Conservation (phyloP, 1,284 basidiomycete species). For the Ceratobasidium sp. region DNA sequence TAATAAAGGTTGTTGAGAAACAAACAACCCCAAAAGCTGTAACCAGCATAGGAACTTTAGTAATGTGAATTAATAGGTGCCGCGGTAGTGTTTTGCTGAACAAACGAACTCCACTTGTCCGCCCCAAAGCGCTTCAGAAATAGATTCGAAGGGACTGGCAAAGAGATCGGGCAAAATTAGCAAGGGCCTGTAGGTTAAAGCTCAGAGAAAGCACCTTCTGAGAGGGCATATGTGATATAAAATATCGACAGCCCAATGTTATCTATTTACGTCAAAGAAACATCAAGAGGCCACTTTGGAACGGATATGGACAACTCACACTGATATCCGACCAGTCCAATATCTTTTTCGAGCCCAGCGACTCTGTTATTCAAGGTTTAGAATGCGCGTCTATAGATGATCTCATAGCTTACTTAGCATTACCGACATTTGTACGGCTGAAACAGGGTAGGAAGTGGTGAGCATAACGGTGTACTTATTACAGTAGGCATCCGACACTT, state of each 20-base stretch:
- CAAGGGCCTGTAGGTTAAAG: background rate
- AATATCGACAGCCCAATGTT: slow-evolving; percentile 51
- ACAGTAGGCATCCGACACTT: background rate
- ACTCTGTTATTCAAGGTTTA: slow-evolving; percentile 36
- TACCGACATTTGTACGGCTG: slow-evolving; percentile 50
- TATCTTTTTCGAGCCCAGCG: slow-evolving; percentile 48
- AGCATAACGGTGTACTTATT: background rate
- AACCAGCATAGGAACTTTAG: slow-evolving; percentile 47
- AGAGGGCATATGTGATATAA: slow-evolving; percentile 49
- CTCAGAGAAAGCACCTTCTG: slow-evolving; percentile 39
- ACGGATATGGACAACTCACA: slow-evolving; percentile 34
- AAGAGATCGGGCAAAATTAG: background rate
- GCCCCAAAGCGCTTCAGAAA: slow-evolving; percentile 48
- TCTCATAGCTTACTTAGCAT: slow-evolving; percentile 47
- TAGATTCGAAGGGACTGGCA: slow-evolving; percentile 49
- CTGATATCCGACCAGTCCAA: slow-evolving; percentile 48
- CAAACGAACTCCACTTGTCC: slow-evolving; percentile 48
- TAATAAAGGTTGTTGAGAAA: slow-evolving; percentile 55
- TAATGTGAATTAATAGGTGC: background rate
- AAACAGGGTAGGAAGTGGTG: background rate
- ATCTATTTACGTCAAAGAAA: slow-evolving; percentile 35
- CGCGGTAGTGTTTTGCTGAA: no score
- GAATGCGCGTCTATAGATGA: background rate
- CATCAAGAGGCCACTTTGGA: background rate
- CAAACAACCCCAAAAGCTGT: slow-evolving; percentile 48